Base-by-base conservation (phyloP, 2,329 filamentous ascomycete species). In the Paecilomyces niveus region DNA sequence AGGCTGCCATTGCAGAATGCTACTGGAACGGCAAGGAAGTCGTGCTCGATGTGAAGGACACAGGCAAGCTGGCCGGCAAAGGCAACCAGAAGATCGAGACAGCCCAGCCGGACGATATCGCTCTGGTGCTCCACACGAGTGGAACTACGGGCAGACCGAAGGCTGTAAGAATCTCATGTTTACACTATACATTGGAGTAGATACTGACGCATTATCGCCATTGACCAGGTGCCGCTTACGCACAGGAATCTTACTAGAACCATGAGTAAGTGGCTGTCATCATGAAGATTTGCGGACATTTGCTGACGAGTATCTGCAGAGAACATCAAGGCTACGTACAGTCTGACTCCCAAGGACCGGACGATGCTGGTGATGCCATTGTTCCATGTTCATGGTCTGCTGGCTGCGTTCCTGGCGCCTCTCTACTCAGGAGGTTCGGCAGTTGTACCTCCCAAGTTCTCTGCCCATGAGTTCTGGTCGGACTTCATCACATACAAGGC, bases 331-430 rank as follows among this genome's bases (percentile, higher is more conserved):
- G 79, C 82, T 59, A 95, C 90, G 6, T 95, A 95, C 72, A 74
- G 87, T 58, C 81, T 95, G 60, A 87, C 84, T 0, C 72, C 84
- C 5, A 71, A 81, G 56, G 90, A 95, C 72, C 85, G 90, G 53
- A 93, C 90, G 29, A 87, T 92, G 82, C 82, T 95, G 15, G 90
- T 95, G 60, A 95, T 95, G 90, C 90, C 90, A 18, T 82, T 95
- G 1, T 95, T 95, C 81, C 90, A 95, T 74, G 90, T 95, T 54
- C 90, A 94, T 70, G 91, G 91, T n/a, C 82, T 96, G 2, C 81
- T 95, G 13, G 92, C 90, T 61, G 90, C 85, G 21, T 89, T 95
- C 66, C 81, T 96, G 3, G 89, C 89, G 1, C 89, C 90, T 0
- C 80, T 96, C 10, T 80, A 82, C 64, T 88, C 88, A 1, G 88